Evolutionary conservation across 495 filamentous ascomycete species (phyloP), one percentile per base, ranked within the genome.

Genomic region (Schizothecium vesticola): DNA sequence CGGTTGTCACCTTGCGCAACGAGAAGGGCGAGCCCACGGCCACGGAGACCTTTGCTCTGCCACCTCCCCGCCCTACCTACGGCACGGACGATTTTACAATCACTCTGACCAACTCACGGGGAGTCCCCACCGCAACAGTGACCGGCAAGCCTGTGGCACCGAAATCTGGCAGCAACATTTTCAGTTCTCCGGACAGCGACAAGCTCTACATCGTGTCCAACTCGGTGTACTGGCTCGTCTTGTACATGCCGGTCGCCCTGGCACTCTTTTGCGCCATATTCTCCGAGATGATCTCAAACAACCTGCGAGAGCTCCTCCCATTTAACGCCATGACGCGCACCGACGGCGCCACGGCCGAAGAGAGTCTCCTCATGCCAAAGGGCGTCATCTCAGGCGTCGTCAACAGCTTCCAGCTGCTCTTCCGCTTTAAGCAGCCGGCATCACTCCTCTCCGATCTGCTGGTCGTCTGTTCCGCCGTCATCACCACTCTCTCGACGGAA

Each of bases 241-340:
- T 63, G 56, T 76, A 76, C 69, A 66, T 77, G 8, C 72, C 77
- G 0, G 72, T 74, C 21, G 29, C 75, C n/a, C 60, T 77, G 0
- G 63, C 70, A 55, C 70, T 72, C 61, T 36, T 70, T 1, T 63
- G 77, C 0, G 73, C 72, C 13, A 70, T 76, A 11, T 70, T 75
- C 19, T 61, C 76, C 16, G 72, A 72, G 55, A 75, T 77, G 62
- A 63, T 75, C 26, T 66, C 51, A 51, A 57, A 64, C 11, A 69
- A 74, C 67, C 61, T 70, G 31, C 74, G 76, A 21, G 71, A 71
- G 51, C 68, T 77, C 23, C 70, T 75, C 65, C 77, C 77, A 1
- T 77, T 73, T 70, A 67, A 75, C 61, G 70, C 69, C 57, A 64
- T 79, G 11, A 68, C 70, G n/a, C 70, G 69, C 60, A 36, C 60